These are phyloP conservation scores for Erigeron philadelphicus DNA, from an alignment of 140 eudicot species.

Conservation along the genomic window DNA sequence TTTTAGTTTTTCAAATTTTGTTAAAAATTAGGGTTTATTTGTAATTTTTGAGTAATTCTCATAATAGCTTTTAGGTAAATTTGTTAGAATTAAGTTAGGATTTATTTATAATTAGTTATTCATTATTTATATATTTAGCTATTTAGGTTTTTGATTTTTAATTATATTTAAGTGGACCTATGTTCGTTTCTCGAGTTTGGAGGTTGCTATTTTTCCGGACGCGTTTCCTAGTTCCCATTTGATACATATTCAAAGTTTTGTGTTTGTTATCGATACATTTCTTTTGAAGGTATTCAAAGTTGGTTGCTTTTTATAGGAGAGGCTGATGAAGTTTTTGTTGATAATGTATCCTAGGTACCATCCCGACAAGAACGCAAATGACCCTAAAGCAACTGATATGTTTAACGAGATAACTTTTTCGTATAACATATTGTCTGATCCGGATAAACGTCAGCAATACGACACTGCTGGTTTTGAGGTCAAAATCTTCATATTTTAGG, in stretches of 20 bases:
- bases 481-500: slow-evolving; percentile 5
- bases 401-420: slow-evolving; percentile 92
- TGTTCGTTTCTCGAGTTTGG: neutral
- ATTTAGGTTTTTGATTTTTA: no score
- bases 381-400: slow-evolving; percentile 81
- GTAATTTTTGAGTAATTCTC: neutral
- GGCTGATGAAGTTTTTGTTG: slow-evolving; percentile 23
- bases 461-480: slow-evolving; percentile 98
- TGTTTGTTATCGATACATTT: neutral
- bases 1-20: neutral
- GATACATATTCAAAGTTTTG: neutral
- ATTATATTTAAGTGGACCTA: neutral
- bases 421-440: slow-evolving; percentile 80
- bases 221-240: neutral
- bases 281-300: neutral
- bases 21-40: neutral
- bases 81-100: neutral
- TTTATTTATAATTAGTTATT: neutral
- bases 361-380: slow-evolving; percentile 97
- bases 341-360: slow-evolving; percentile 58
- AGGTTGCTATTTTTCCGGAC: neutral
- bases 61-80: neutral
- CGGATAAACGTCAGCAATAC: slow-evolving; percentile 92
- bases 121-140: no score
- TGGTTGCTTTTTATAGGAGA: slow-evolving; percentile 4